Base-by-base conservation (phyloP, 192 early-diverging fungal genomes). In the Obelidium mucronatum region DNA sequence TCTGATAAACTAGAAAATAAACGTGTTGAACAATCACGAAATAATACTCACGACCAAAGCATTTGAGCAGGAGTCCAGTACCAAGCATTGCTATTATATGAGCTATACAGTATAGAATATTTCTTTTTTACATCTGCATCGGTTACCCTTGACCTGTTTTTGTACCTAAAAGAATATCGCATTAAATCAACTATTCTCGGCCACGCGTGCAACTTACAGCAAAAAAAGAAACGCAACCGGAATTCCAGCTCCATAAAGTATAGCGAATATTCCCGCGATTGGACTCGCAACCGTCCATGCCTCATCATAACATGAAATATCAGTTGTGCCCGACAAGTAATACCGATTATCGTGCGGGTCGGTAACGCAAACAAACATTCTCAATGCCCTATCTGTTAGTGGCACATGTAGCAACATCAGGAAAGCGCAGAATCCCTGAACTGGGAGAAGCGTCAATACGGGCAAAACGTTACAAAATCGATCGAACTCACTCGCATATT, bases 391-490 rank as follows among this genome's bases (percentile, higher is more conserved):
- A 30, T 71, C 69, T 11, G 69, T 71, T 0, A 71, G 36, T 11
- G 69, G 69, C 1, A 71, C 69, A 33, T 71, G 69, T 1, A 71
- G 54, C 31, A 71, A 28, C 69, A 71, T 71, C 1, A 71, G 22
- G 28, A 71, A 71, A 37, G 53, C 56, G 53, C 69, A 71, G 39
- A 71, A 71, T 35, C 69, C 69, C 56, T 71, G 69, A 37, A 71
- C 69, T 71, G 36, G 22, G 31, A 15, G n/a, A n/a, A n/a, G n/a
- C n/a, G n/a, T n/a, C n/a, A n/a, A n/a, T n/a, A n/a, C n/a, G n/a
- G n/a, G n/a, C n/a, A n/a, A n/a, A n/a, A n/a, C n/a, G n/a, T n/a
- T n/a, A n/a, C n/a, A n/a, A n/a, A n/a, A n/a, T n/a, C n/a, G n/a
- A n/a, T n/a, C n/a, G n/a, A n/a, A n/a, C n/a, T n/a, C 4, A 71